Base-by-base conservation (phyloP, 257 asterid species). In the Salvia hispanica region DNA sequence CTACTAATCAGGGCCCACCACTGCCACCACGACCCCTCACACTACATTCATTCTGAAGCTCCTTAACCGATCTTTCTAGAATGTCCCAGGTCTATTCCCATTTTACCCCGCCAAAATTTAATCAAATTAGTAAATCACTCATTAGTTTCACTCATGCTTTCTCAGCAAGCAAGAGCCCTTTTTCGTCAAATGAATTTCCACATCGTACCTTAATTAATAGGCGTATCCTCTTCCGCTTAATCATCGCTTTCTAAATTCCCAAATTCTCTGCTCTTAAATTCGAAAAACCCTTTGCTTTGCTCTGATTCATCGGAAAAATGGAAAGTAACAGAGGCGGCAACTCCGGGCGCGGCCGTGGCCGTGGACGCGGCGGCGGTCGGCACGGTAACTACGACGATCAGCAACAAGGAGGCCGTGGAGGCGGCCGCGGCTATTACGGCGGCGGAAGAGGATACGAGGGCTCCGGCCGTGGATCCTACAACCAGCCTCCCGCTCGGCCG, bases 361-460 rank as follows among this genome's bases (percentile, higher is more conserved):
- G 51, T 12, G 73, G 45, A 13, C 62, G 72, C 4, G 46, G 73
- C 46, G 78, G 73, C 64, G 81, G 68, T 3, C 66, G 77, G 5
- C 68, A 72, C 3, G 72, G 61, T 5, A 12, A 56, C 13, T 1
- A 47, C 63, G 67, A 55, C 18, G 52, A 62, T 2, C 79, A 64
- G 40, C 79, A 64, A 55, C 64, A 63, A 37, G 64, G 72, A 9
- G 70, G 75, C 15, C 73, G 77, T 4, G 76, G 74, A 0, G 48
- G 67, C 34, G 72, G 79, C 5, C 79, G 80, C 47, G n/a, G n/a
- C n/a, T n/a, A n/a, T n/a, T n/a, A n/a, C 34, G 72, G 79, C 5
- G 77, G 80, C 47, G 70, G 80, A 15, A 74, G 76, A 16, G 53
- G 64, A 9, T 37, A 51, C 58, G 74, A 13, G 1, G 48, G 46